A percentile compares a stretch with the other conserved stretches of the same genome.
Evolutionary conservation across 805 yeast species (phyloP).

Genomic region (Starmerella floricola): DNA sequence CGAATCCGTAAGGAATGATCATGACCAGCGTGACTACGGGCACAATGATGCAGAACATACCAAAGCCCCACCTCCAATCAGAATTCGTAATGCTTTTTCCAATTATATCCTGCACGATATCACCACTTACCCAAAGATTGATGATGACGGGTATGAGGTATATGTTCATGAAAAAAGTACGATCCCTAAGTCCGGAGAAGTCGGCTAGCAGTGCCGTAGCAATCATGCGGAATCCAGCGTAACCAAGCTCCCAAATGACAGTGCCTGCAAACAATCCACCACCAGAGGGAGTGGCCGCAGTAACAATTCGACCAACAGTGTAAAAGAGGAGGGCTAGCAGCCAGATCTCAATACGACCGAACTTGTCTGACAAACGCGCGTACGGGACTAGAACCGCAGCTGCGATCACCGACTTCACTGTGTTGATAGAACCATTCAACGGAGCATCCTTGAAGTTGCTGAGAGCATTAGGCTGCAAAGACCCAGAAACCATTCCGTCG

Average conservation of each 20-base stretch:
- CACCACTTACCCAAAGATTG: constrained; percentile 66
- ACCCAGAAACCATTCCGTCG: constrained; percentile 45
- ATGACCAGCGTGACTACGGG: constrained; percentile 53
- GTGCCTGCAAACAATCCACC: constrained; percentile 54
- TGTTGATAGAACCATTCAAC: constrained; percentile 45
- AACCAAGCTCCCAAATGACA: constrained; percentile 44
- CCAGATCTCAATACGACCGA: constrained; percentile 49
- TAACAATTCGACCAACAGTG: constrained; percentile 50
- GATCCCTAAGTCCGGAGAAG: constrained; percentile 55
- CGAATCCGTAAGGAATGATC: constrained; percentile 41
- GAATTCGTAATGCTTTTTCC: constrained; percentile 1
- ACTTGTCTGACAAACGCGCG: constrained; percentile 52
- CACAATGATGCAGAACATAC: constrained; percentile 67
- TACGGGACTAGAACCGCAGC: constrained; percentile 55
- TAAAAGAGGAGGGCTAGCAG: constrained; percentile 41
- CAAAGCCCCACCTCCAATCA: constrained; percentile 62
- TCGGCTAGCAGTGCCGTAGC: constrained; percentile 52
- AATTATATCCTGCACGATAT: constrained; percentile 25
- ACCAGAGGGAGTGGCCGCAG: constrained; percentile 48
- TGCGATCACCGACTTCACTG: constrained; percentile 42
- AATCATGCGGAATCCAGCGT: constrained; percentile 49
- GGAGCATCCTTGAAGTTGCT: constrained; percentile 44
- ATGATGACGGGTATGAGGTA: constrained; percentile 64
- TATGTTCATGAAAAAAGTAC: constrained; percentile 49
- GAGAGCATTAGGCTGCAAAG: constrained; percentile 47